Conservation (phyloP, 805 yeast genomes). For the Wickerhamiella vanderwaltii region DNA sequence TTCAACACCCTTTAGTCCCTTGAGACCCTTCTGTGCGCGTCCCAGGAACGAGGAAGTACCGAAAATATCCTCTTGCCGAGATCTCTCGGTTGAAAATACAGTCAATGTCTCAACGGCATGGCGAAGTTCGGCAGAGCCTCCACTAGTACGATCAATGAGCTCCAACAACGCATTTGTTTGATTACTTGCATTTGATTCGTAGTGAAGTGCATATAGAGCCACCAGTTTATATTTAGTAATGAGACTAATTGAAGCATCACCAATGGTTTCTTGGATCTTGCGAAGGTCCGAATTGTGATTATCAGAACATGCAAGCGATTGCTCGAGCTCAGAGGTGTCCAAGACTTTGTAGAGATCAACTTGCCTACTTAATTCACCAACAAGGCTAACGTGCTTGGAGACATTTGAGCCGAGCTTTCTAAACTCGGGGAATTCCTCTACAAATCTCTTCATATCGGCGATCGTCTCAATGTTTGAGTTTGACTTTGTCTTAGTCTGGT, state of each 20-base stretch:
- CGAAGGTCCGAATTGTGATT: conserved; percentile 44
- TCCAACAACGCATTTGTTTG: conserved; percentile 32
- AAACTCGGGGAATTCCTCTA: conserved; percentile 90
- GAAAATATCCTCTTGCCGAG: conserved; percentile 35
- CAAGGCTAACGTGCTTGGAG: conserved; percentile 82
- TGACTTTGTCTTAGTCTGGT: conserved; percentile 67
- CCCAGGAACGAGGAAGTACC: conserved; percentile 30
- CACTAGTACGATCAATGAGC: conserved; percentile 15
- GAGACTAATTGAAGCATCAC: conserved; percentile 31
- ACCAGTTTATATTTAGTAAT: conserved; percentile 56
- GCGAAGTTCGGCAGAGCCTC: conserved; percentile 26
- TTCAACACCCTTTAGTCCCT: conserved; percentile 35
- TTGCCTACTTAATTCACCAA: conserved; percentile 70
- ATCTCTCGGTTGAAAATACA: conserved; percentile 33
- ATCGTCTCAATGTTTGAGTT: conserved; percentile 62
- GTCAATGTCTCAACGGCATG: conserved; percentile 37
- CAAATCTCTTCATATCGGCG: conserved; percentile 79
- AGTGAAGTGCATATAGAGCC: conserved; percentile 60
- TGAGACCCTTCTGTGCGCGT: conserved; percentile 33
- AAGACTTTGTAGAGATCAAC: conserved; percentile 54
- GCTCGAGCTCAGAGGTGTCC: conserved; percentile 85
- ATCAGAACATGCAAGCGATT: conserved; percentile 59
- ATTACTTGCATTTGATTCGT: conserved; percentile 41
- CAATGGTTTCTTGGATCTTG: conserved; percentile 45
- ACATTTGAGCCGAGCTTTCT: conserved; percentile 78